These are phyloP conservation scores for Penicillium sp. DNA, from an alignment of 2,329 filamentous ascomycete species.

Conservation along the genomic window DNA sequence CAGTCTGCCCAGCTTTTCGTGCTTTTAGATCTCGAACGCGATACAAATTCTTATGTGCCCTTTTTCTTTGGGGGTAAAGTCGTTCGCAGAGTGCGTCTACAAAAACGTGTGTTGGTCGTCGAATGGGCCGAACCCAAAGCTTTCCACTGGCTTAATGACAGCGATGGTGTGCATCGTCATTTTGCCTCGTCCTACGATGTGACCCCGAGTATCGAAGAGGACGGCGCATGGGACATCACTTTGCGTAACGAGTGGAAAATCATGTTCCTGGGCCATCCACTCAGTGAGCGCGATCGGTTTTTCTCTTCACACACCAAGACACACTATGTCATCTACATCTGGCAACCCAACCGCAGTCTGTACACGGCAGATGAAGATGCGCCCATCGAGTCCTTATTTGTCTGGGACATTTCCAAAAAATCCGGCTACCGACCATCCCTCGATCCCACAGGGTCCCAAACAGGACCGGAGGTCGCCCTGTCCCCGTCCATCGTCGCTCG, in stretches of 20 bases:
- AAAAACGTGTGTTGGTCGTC: constrained; percentile 58
- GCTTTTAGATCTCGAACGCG: constrained; percentile 54
- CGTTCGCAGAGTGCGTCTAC: constrained; percentile 58
- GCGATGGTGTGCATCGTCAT: constrained; percentile 57
- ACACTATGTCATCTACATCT: constrained; percentile 64
- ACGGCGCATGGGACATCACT: constrained; percentile 45
- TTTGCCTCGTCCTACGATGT: constrained; percentile 63
- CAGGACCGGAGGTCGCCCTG: constrained; percentile 34
- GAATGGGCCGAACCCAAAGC: constrained; percentile 62
- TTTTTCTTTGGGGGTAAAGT: constrained; percentile 54
- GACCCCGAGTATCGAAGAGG: constrained; percentile 7
- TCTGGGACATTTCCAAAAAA: constrained; percentile 60
- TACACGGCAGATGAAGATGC: constrained; percentile 57
- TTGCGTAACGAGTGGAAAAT: constrained; percentile 64
- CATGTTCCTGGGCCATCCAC: constrained; percentile 57
- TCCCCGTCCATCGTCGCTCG: constrained; percentile 51
- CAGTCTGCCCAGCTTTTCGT: constrained; percentile 35
- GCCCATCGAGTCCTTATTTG: constrained; percentile 58
- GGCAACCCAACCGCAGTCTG: constrained; percentile 59
- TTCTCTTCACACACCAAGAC: constrained; percentile 61
- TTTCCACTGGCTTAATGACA: constrained; percentile 55
- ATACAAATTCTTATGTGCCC: constrained; percentile 49
- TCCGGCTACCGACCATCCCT: constrained; percentile 54
- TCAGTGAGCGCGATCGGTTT: constrained; percentile 61
- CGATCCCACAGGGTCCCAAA: constrained; percentile 47